Percentiles rank a stretch among this genome's conserved stretches.
Conservation (phyloP, 2,329 filamentous ascomycete genomes). For the Sarocladiaceae sp. region DNA sequence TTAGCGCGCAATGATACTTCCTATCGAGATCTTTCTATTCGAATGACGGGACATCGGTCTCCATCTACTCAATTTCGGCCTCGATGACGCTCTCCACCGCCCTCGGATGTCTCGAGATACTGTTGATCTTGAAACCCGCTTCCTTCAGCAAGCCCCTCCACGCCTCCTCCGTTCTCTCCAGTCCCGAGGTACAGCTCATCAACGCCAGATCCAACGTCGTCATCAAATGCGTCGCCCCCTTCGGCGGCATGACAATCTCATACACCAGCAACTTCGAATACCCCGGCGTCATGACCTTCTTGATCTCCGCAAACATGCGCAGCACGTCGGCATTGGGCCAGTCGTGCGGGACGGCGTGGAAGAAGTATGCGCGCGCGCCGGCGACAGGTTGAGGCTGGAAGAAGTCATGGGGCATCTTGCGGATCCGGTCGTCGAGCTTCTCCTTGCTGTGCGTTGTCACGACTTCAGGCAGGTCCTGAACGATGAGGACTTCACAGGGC, state of each 20-base stretch:
- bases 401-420: constrained; percentile 18
- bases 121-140: constrained; percentile 20
- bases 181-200: constrained; percentile 23
- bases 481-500: constrained; percentile 23
- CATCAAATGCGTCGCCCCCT: constrained; percentile 21
- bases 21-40: too few relatives aligned
- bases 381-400: constrained; percentile 18
- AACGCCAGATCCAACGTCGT: constrained; percentile 28
- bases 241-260: constrained; percentile 26
- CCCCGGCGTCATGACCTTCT: constrained; percentile 25
- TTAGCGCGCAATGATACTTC: too few relatives aligned
- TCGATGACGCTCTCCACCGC: constrained; percentile 13
- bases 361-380: constrained; percentile 25
- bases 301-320: constrained; percentile 23
- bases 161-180: constrained; percentile 22
- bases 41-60: too few relatives aligned
- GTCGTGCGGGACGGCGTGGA: constrained; percentile 31
- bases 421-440: constrained; percentile 15
- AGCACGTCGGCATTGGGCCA: constrained; percentile 26
- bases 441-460: constrained; percentile 19
- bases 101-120: constrained; percentile 22
- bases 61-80: constrained; percentile 12
- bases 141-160: constrained; percentile 21
- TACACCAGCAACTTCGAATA: constrained; percentile 29
- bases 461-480: constrained; percentile 32